phyloP scores from a whole-genome alignment of 2,329 filamentous ascomycete genomes.

The Tolypocladium endophyticum region DNA sequence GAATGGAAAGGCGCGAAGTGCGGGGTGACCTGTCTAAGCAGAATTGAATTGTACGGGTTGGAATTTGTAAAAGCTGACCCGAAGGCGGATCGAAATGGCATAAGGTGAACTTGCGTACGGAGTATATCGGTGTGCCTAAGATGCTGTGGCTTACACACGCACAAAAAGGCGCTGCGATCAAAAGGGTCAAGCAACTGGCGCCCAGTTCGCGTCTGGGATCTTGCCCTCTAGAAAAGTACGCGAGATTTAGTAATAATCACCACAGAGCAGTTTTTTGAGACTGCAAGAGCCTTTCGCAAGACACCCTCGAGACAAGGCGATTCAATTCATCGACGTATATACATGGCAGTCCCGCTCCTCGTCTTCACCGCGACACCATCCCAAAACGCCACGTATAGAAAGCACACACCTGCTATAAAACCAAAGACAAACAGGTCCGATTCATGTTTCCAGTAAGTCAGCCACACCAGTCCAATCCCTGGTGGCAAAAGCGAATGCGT shows the following conservation, averaged over 20 bases:
- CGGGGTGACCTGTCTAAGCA: neutral
- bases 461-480: neutral
- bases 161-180: neutral
- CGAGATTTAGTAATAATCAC: too few species aligned
- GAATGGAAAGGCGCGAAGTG: neutral
- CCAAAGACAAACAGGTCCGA: too few species aligned
- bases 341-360: neutral
- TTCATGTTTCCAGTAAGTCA: neutral
- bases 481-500: neutral
- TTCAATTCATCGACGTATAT: neutral
- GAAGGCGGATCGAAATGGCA: neutral
- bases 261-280: too few species aligned
- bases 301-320: neutral
- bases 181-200: neutral
- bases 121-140: neutral
- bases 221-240: neutral
- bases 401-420: neutral
- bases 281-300: neutral
- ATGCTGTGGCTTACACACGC: neutral
- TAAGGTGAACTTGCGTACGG: neutral
- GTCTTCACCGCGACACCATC: neutral
- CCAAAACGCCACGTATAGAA: neutral
- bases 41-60: neutral
- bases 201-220: neutral
- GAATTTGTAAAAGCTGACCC: neutral